Base-by-base conservation (phyloP, 106 monocot genomes). In the Triglochin maritima region DNA sequence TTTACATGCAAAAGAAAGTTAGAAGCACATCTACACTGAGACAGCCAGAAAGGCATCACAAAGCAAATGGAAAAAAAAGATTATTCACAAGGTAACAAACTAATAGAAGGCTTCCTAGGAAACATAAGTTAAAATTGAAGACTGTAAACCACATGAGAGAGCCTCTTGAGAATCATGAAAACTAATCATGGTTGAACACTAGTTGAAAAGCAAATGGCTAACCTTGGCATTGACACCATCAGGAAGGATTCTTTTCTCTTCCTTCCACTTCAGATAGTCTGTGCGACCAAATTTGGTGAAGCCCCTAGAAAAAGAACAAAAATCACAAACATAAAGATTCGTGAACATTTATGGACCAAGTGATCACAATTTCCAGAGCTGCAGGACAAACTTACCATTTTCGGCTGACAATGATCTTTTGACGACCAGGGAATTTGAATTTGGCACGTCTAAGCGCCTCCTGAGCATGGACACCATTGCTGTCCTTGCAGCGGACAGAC, bases 221-320 rank as follows among this genome's bases (percentile, higher is more conserved):
- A 82, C 86, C 87, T 87, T 87, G 10, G 87, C 87, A 70, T 87
- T 87, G 49, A 87, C 83, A 72, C 87, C 87, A 72, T 87, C 87
- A 42, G 83, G 70, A 4, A 70, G 10, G 14, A 87, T 69, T 52
- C 83, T 69, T 60, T 74, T 77, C 72, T 83, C 81, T 17, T 64
- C 77, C 71, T 87, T 87, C 70, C 73, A 83, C 70, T 67, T 81
- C 41, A 83, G n/a, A 74, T 87, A 87, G 7, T 87, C 87, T 29
- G 77, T 63, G 6, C 87, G 79, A 50, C 58, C 79, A 41, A 73
- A 87, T 65, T 83, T 87, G 12, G 87, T 87, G 55, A 87, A 87
- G 10, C 87, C 87, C 87, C 86, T 86, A 76, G 69, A 67, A 55
- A 57, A 49, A 3, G 69, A 52, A 10, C 41, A 45, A n/a, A 6